phyloP scores from a whole-genome alignment of 2,329 filamentous ascomycete genomes.

The Elsinoe batatas region DNA sequence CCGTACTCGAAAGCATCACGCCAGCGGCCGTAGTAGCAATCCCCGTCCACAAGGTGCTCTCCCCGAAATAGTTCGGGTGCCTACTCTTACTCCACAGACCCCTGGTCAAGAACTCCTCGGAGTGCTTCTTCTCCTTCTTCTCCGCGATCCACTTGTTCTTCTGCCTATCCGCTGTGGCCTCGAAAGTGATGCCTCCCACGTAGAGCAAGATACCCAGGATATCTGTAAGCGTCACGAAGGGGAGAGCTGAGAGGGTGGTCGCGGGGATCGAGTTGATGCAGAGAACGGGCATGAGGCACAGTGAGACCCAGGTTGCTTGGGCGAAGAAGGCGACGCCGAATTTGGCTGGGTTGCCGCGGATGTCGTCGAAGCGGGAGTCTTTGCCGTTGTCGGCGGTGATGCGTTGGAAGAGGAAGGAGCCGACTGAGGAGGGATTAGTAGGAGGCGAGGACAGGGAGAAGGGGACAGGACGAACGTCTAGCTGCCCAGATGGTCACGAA shows the following conservation, averaged over 20 bases:
- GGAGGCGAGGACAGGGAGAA: background rate
- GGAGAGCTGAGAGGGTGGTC: constrained; percentile 41
- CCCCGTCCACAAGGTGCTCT: constrained; percentile 58
- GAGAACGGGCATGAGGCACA: constrained; percentile 57
- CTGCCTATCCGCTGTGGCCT: constrained; percentile 53
- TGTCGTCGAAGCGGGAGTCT: constrained; percentile 50
- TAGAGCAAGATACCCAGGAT: constrained; percentile 50
- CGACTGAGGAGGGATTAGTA: constrained; percentile 37
- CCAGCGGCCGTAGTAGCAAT: constrained; percentile 52
- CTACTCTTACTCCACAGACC: constrained; percentile 53
- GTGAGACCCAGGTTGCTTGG: constrained; percentile 58
- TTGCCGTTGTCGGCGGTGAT: constrained; percentile 47
- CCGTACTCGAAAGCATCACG: constrained; percentile 44
- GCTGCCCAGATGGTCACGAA: constrained; percentile 54
- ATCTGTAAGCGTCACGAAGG: constrained; percentile 43
- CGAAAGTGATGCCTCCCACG: constrained; percentile 49
- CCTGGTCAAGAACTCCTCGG: constrained; percentile 54
- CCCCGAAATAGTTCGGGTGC: constrained; percentile 66
- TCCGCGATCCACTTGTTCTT: constrained; percentile 52
- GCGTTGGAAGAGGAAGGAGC: constrained; percentile 53
- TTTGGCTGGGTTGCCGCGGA: constrained; percentile 42
- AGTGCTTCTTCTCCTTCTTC: constrained; percentile 55
- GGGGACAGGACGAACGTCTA: constrained; percentile 36
- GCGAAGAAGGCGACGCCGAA: constrained; percentile 48
- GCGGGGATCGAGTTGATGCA: constrained; percentile 53